Conservation (phyloP, 2,329 filamentous ascomycete genomes). For the Eurotiales sp. region DNA sequence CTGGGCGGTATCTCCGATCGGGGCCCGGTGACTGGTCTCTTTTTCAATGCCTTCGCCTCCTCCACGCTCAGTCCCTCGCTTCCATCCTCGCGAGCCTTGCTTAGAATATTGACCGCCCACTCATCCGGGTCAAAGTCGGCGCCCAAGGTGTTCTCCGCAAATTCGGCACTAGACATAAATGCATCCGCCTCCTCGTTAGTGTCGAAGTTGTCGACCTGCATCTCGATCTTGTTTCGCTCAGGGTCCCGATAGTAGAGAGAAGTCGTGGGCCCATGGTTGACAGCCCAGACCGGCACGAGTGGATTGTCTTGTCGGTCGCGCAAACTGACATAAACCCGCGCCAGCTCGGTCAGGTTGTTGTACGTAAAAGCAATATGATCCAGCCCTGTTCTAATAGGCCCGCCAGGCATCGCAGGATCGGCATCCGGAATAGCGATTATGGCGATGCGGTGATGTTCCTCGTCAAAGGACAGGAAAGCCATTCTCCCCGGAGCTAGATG, state of each 20-base stretch:
- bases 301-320: background rate
- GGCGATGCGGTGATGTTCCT: conserved; percentile 49
- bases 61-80: conserved; percentile 15
- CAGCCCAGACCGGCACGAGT: conserved; percentile 36
- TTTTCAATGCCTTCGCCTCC: conserved; percentile 21
- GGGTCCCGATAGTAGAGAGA: conserved; percentile 50
- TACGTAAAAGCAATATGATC: conserved; percentile 10
- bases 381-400: conserved; percentile 20
- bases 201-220: conserved; percentile 45
- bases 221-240: conserved; percentile 48
- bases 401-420: conserved; percentile 32
- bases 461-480: conserved; percentile 44
- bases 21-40: conserved; percentile 1
- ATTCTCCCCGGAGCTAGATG: conserved; percentile 22
- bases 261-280: conserved; percentile 48
- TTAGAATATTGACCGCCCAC: conserved; percentile 15
- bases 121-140: conserved; percentile 46
- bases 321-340: conserved; percentile 1
- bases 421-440: conserved; percentile 36
- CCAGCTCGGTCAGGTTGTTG: background rate
- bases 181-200: conserved; percentile 33
- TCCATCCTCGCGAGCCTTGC: conserved; percentile 17
- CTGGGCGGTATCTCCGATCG: background rate
- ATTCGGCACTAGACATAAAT: conserved; percentile 38
- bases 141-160: conserved; percentile 43